A percentile compares a stretch with the other conserved stretches of the same genome.
Evolutionary conservation across 192 early-diverging fungal species (phyloP).

Genomic region (Backusella mclennaniae): DNA sequence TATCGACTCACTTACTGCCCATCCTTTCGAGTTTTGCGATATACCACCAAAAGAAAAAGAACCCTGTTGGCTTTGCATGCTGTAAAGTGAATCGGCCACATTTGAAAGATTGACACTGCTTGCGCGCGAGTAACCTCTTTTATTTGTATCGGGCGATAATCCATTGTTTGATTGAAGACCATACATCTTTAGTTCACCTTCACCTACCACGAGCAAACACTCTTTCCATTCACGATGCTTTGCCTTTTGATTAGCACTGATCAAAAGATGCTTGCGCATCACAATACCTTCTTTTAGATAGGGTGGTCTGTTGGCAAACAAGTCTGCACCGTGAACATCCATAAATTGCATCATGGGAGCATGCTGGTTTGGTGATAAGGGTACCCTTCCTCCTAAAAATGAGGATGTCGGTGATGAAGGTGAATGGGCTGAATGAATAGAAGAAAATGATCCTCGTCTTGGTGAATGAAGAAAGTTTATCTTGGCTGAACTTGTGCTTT

Average conservation of each 20-base stretch:
- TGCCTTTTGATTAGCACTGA: slow-evolving; percentile 72
- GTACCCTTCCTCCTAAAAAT: background rate
- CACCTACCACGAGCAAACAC: slow-evolving; percentile 68
- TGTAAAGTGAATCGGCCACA: slow-evolving; percentile 24
- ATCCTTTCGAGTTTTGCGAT: background rate
- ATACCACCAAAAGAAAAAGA: background rate
- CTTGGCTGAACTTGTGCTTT: slow-evolving; percentile 18
- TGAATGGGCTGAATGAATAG: slow-evolving; percentile 17
- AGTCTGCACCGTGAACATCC: background rate
- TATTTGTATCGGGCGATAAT: slow-evolving; percentile 20
- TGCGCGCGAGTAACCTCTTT: slow-evolving; percentile 24
- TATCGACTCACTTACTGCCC: background rate
- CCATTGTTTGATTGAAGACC: slow-evolving; percentile 56
- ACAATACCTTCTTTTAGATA: slow-evolving; percentile 73
- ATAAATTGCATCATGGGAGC: slow-evolving; percentile 12
- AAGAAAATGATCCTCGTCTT: slow-evolving; percentile 28
- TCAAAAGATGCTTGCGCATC: slow-evolving; percentile 84
- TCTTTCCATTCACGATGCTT: slow-evolving; percentile 87
- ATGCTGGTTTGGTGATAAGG: background rate
- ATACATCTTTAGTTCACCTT: slow-evolving; percentile 83
- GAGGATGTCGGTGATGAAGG: background rate
- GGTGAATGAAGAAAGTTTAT: background rate
- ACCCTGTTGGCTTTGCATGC: background rate
- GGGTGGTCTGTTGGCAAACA: slow-evolving; percentile 29
- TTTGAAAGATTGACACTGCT: slow-evolving; percentile 26